Evolutionary conservation across 768 basidiomycete genomes (phyloP).

Genomic region (Phanerochaete carnosa): DNA sequence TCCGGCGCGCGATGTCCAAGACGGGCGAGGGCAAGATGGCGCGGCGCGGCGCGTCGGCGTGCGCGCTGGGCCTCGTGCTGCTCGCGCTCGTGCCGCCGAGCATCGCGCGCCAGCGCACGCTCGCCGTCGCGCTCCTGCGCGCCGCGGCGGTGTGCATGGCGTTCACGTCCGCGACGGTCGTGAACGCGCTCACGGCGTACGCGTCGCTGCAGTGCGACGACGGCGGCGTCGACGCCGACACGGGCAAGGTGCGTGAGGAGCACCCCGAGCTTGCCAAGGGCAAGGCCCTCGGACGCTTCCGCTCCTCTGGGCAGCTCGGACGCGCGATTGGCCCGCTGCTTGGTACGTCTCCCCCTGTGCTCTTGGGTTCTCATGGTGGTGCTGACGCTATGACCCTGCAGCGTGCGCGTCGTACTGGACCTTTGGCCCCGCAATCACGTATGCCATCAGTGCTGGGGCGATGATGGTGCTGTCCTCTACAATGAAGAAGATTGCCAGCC

Average conservation of each 20-base stretch:
- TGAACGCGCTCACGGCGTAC: slow-evolving; percentile 87
- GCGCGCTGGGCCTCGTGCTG: slow-evolving; percentile 64
- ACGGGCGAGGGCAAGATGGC: slow-evolving; percentile 84
- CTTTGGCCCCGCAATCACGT: slow-evolving; percentile 79
- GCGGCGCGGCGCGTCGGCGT: slow-evolving; percentile 71
- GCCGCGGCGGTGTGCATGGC: slow-evolving; percentile 82
- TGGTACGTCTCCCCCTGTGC: slow-evolving; percentile 43
- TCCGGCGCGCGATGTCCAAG: slow-evolving; percentile 73
- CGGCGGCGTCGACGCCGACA: slow-evolving; percentile 47
- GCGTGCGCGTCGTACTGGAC: slow-evolving; percentile 90
- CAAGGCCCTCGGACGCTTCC: slow-evolving; percentile 78
- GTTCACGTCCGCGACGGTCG: slow-evolving; percentile 94
- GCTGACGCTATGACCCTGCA: slow-evolving; percentile 27
- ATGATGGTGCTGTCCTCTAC: slow-evolving; percentile 57
- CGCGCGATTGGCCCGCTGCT: slow-evolving; percentile 89
- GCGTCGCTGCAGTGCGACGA: slow-evolving; percentile 93
- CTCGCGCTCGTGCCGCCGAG: slow-evolving; percentile 70
- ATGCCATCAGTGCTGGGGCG: slow-evolving; percentile 55
- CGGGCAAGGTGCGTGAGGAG: slow-evolving; percentile 50
- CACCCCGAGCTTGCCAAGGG: slow-evolving; percentile 80
- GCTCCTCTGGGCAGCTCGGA: slow-evolving; percentile 93
- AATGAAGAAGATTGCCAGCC: slow-evolving; percentile 43
- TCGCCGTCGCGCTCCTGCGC: slow-evolving; percentile 54
- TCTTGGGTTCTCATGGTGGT: slow-evolving; percentile 1
- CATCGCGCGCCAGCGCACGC: slow-evolving; percentile 35